A percentile compares a stretch with the other conserved stretches of the same genome.
These are phyloP conservation scores for Discostella stelligeroides DNA, from an alignment of 108 stramenopile genomes.

Conservation along the genomic window DNA sequence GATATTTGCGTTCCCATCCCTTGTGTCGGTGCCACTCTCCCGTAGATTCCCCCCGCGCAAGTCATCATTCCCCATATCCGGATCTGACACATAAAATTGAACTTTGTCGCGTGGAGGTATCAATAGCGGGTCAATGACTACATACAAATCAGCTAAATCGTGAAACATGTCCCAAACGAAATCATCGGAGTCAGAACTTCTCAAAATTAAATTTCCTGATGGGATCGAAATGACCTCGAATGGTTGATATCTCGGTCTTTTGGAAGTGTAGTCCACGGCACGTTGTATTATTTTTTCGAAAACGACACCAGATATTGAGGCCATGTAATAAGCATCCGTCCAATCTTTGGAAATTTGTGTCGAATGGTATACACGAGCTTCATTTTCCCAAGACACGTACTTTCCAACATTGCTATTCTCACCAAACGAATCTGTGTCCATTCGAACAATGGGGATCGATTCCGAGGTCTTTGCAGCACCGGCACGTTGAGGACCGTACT, in stretches of 20 bases:
- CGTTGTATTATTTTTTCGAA: constrained; percentile 64
- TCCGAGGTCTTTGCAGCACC: constrained; percentile 58
- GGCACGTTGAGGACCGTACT: constrained; percentile 80
- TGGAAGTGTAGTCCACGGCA: constrained; percentile 62
- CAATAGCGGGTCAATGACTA: constrained; percentile 74
- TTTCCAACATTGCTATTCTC: constrained; percentile 22
- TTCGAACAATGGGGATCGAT: constrained; percentile 60
- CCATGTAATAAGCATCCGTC: constrained; percentile 79
- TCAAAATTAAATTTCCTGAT: constrained; percentile 45
- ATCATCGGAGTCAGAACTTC: constrained; percentile 66
- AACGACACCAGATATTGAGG: constrained; percentile 80
- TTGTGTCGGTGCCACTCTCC: constrained; percentile 1
- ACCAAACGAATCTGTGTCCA: constrained; percentile 26
- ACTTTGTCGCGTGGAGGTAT: constrained; percentile 60
- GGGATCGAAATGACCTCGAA: constrained; percentile 62
- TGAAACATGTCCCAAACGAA: constrained; percentile 70
- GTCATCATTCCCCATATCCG: constrained; percentile 23
- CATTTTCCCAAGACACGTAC: constrained; percentile 76
- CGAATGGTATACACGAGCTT: constrained; percentile 67
- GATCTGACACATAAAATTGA: constrained; percentile 57
- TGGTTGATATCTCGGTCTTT: constrained; percentile 80
- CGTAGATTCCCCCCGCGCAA: constrained; percentile 16
- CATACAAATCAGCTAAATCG: constrained; percentile 70
- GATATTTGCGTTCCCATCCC: neutral
- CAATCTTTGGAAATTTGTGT: constrained; percentile 63